Conservation (phyloP, 495 filamentous ascomycete species). For the Xylaria castorea region DNA sequence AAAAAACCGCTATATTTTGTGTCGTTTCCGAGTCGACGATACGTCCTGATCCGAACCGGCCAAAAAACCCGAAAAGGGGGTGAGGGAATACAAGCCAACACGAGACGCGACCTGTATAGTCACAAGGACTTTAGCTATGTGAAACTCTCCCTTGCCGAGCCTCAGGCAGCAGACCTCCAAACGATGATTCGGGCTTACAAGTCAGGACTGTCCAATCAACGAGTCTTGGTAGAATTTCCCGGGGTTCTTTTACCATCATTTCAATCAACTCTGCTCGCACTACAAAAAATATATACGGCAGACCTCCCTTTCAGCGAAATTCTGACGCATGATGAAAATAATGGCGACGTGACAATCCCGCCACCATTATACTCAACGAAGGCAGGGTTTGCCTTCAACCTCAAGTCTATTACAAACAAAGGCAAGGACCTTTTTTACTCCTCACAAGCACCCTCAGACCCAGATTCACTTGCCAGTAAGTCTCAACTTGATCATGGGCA, state of each 20-base stretch:
- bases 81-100: neutral
- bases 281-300: constrained; percentile 61
- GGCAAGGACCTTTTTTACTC: constrained; percentile 40
- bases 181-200: constrained; percentile 30
- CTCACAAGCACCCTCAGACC: constrained; percentile 44
- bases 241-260: constrained; percentile 71
- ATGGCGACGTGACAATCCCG: constrained; percentile 25
- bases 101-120: neutral
- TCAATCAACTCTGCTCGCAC: constrained; percentile 63
- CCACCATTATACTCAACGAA: constrained; percentile 61
- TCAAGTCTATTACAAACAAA: constrained; percentile 54
- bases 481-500: constrained; percentile 66
- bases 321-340: constrained; percentile 50
- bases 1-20: constrained; percentile 7
- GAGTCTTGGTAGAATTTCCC: constrained; percentile 70
- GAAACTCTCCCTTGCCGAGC: constrained; percentile 24
- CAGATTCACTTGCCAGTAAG: constrained; percentile 44
- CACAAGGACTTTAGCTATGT: constrained; percentile 17
- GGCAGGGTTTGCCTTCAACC: constrained; percentile 59
- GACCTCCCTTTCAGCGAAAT: constrained; percentile 66
- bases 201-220: constrained; percentile 21
- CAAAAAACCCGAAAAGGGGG: constrained; percentile 1
- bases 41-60: constrained; percentile 8
- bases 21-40: constrained; percentile 15
- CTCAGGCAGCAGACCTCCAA: constrained; percentile 8